These are phyloP conservation scores for Auriscalpium microsporum DNA, from an alignment of 768 basidiomycete species.

Conservation along the genomic window DNA sequence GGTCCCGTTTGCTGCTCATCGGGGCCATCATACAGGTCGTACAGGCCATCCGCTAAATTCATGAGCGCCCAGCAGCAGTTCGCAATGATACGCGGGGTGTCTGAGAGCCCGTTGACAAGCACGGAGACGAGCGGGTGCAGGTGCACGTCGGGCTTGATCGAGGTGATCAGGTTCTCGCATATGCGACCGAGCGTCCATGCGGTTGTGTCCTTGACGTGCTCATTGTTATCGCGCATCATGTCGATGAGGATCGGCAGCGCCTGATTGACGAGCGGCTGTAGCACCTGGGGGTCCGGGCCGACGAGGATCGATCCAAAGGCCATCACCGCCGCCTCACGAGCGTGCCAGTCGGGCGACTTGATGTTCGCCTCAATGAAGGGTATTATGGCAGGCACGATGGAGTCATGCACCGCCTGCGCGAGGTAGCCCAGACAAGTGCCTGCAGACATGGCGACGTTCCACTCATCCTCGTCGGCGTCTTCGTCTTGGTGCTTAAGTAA, in stretches of 20 bases:
- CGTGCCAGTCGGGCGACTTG: slow-evolving; percentile 86
- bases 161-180: slow-evolving; percentile 77
- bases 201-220: slow-evolving; percentile 91
- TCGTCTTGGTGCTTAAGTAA: slow-evolving; percentile 92
- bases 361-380: slow-evolving; percentile 98
- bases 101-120: slow-evolving; percentile 71
- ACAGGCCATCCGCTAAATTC: slow-evolving; percentile 90
- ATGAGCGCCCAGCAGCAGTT: slow-evolving; percentile 96
- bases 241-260: slow-evolving; percentile 89
- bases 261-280: slow-evolving; percentile 87
- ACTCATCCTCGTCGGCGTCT: slow-evolving; percentile 96
- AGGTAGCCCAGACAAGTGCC: slow-evolving; percentile 85
- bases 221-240: slow-evolving; percentile 85
- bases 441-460: slow-evolving; percentile 97
- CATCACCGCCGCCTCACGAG: slow-evolving; percentile 97
- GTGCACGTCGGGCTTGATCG: slow-evolving; percentile 86
- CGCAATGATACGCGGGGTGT: slow-evolving; percentile 76
- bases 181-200: slow-evolving; percentile 97
- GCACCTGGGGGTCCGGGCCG: slow-evolving; percentile 82
- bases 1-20: slow-evolving; percentile 46
- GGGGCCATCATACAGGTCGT: slow-evolving; percentile 57
- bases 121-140: slow-evolving; percentile 77
- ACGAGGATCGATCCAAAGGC: slow-evolving; percentile 96
- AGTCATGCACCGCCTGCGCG: slow-evolving; percentile 84
- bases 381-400: slow-evolving; percentile 86